Evolutionary conservation across 139 green algal genomes (phyloP).

Genomic region (Picochlorum sp.): DNA sequence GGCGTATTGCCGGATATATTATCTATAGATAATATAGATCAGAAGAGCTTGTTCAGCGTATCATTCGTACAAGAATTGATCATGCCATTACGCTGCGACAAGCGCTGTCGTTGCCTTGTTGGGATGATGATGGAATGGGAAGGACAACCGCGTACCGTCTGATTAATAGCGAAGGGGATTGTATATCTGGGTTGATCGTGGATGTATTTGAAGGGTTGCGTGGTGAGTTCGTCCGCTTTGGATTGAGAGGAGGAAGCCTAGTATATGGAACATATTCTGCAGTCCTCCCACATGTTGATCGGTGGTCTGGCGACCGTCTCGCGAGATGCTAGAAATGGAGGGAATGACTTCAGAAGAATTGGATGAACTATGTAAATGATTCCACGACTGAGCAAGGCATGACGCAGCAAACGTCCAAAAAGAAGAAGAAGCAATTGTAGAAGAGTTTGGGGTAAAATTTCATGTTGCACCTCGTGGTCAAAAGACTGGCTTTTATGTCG

Average conservation of each 20-base stretch:
- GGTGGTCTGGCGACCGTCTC: conserved; percentile 50
- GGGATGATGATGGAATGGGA: not conserved
- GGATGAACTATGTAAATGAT: not conserved
- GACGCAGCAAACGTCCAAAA: too few relatives aligned
- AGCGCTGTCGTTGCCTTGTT: conserved; percentile 32
- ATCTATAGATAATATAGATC: not conserved
- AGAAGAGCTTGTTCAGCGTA: not conserved
- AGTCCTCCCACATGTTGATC: not conserved
- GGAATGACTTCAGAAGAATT: conserved; percentile 23
- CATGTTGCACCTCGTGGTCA: conserved; percentile 37
- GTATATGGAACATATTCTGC: conserved; percentile 16
- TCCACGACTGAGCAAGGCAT: not conserved
- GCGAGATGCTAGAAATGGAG: conserved; percentile 57
- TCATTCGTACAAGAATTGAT: conserved; percentile 14
- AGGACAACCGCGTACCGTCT: conserved; percentile 53
- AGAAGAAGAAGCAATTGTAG: conserved; percentile 24
- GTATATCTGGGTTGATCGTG: conserved; percentile 58
- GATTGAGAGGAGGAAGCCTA: conserved; percentile 28
- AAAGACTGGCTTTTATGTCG: conserved; percentile 73
- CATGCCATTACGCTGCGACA: conserved; percentile 36
- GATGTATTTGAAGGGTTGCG: conserved; percentile 31
- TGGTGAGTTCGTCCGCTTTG: conserved; percentile 40
- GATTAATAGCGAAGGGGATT: conserved; percentile 78
- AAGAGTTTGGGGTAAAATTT: conserved; percentile 44
- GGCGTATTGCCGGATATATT: not conserved